Base-by-base conservation (phyloP, 2,329 filamentous ascomycete genomes). In the Xylaria sp. region DNA sequence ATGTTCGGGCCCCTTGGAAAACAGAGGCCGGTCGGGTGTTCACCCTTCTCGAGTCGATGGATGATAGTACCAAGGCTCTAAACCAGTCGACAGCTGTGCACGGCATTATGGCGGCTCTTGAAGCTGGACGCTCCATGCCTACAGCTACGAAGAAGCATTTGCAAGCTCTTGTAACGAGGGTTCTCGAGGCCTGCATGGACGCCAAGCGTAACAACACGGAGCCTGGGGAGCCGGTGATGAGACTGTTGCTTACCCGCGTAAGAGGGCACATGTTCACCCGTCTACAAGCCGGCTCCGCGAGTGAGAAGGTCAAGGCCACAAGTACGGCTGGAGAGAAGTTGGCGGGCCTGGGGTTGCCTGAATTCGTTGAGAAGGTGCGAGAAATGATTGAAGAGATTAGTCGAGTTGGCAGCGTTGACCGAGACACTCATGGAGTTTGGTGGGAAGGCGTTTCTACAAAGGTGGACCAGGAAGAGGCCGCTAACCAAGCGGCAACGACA, bases 1-100 rank as follows among this genome's bases (percentile, higher is more conserved):
- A 95, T 74, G 91, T 93, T 3, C 88, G 92, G 50, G 86, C 87
- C 13, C 88, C 90, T 22, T 96, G 92, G 92, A 92, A 90, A 78
- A 87, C 84, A 27, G 90, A 94, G 78, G 90, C 91, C 0, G 82
- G 83, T 2, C 88, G 92, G n/a, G 87, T 94, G 70, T 87, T 91
- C 81, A 81, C 86, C 1, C 86, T 92, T 0, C 85, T 94, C 11
- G 89, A 91, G 69, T 86, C 83, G 15, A 80, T 84, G 54, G 77
- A 79, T 42, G 74, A 74, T 38, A 78, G 84, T 47, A 80, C 85
- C 2, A 83, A 81, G 63, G 72, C 79, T 1, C 72, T 83, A 2
- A 86, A 88, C 47, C 72, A 76, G 61, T 67, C 74, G 33, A 81
- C 85, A 15, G 85, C 83, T 3, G 82, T 88, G 31, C 85, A 90